Evolutionary conservation across 176 grass and related monocot species (phyloP), one percentile per base, ranked within the genome.

Genomic region (Leersia perrieri): DNA sequence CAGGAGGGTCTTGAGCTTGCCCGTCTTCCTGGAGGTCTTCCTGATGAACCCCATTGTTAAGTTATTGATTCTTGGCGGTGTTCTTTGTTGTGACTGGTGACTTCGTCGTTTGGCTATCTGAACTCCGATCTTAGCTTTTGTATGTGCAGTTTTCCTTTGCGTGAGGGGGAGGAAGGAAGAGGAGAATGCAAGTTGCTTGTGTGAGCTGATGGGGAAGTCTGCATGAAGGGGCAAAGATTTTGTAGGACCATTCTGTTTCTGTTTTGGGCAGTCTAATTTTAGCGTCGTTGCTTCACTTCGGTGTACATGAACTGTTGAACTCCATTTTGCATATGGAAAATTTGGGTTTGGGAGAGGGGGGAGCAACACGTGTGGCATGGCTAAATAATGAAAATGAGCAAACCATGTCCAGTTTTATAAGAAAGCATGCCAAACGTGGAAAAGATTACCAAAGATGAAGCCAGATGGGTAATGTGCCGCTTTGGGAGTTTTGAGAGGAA

Each of bases 1-100:
- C 13, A 87, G 80, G 31, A 87, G 84, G n/a, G 53, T 75, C 80
- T 80, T 90, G 35, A 84, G 51, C 80, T 64, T 90, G 11, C 51
- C 11, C 0, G 70, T 75, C 84, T 84, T 63, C 53, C 41, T 87
- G 34, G 89, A 80, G 22, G 74, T 80, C 80, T 75, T 87, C 9
- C 63, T 18, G 63, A 90, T 60, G 69, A 87, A 75, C 10, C 80
- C 84, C 80, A 76, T 89, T 67, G 33, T 45, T 58, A 11, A 25
- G 53, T 30, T 80, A 11, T 11, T 6, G 31, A 20, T 65, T 29
- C 27, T 60, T 62, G 49, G 11, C 4, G 9, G 39, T 11, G 39
- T 77, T 64, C 9, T 22, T 38, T 55, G 51, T 25, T 3, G 31
- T 55, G 38, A 55, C 13, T 22, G 39, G 39, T 89, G 87, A 39